phyloP scores from a whole-genome alignment of 139 green algal species.

The Tetraselmis striata region DNA sequence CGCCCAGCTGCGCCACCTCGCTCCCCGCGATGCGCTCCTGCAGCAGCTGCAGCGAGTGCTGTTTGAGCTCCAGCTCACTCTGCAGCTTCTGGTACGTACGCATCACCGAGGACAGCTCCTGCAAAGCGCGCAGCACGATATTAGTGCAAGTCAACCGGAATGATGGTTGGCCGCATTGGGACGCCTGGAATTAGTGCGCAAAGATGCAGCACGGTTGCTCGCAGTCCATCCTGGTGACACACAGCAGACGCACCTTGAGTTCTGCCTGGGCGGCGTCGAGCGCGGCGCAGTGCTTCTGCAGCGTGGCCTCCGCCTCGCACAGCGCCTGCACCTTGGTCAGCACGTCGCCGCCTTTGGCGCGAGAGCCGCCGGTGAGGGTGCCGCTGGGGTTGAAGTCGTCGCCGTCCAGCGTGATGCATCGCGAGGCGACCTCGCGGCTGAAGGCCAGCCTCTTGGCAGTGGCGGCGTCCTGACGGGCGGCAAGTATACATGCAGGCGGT shows the following conservation, averaged over 20 bases:
- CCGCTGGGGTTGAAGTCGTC: slow-evolving; percentile 93
- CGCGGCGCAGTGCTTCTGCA: slow-evolving; percentile 29
- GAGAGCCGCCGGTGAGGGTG: slow-evolving; percentile 73
- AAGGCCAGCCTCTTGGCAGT: slow-evolving; percentile 91
- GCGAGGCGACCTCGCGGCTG: slow-evolving; percentile 65
- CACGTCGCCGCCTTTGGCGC: slow-evolving; percentile 39
- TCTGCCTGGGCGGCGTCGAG: slow-evolving; percentile 27
- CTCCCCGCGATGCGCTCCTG: slow-evolving; percentile 54
- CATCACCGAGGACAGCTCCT: background rate
- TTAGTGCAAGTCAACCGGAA: background rate
- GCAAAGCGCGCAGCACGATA: background rate
- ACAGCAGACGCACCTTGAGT: too few species aligned
- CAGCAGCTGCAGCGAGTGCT: slow-evolving; percentile 64
- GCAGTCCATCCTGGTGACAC: too few species aligned
- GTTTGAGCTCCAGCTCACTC: slow-evolving; percentile 70
- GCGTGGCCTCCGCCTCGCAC: slow-evolving; percentile 38
- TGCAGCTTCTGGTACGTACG: slow-evolving; percentile 28
- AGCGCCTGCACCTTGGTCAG: slow-evolving; percentile 68
- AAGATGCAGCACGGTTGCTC: too few species aligned
- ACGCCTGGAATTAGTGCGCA: too few species aligned
- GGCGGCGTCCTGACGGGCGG: slow-evolving; percentile 73
- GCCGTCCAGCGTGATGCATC: slow-evolving; percentile 92
- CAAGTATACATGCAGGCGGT: too few species aligned
- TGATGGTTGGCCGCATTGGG: too few species aligned
- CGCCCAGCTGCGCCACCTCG: slow-evolving; percentile 59